Percentiles rank a stretch among this genome's conserved stretches.
Conservation (phyloP, 2,329 filamentous ascomycete genomes). For the Pestalotiopsis sp. region DNA sequence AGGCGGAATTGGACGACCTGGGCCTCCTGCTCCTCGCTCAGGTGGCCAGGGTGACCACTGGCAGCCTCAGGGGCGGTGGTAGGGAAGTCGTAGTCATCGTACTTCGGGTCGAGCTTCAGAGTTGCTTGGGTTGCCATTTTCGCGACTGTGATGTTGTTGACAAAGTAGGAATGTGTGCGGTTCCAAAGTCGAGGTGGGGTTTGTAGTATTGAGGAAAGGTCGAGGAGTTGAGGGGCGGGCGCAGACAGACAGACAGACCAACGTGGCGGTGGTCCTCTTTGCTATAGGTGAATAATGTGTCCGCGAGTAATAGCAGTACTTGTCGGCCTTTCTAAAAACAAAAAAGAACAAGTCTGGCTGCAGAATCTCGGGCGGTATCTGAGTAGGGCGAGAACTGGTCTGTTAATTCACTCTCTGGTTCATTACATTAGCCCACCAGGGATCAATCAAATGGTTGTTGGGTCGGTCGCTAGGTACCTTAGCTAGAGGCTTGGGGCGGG, state of each 20-base stretch:
- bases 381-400: neutral
- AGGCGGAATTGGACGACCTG: constrained; percentile 84
- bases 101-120: constrained; percentile 79
- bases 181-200: constrained; percentile 2
- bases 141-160: constrained; percentile 5
- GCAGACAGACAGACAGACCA: neutral
- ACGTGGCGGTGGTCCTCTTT: neutral
- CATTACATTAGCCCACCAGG: neutral
- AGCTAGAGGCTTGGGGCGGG: neutral
- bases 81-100: constrained; percentile 95
- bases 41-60: constrained; percentile 84
- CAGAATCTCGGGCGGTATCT: no score
- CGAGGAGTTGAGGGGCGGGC: neutral
- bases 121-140: constrained; percentile 22
- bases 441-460: neutral
- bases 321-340: neutral
- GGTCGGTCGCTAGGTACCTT: neutral
- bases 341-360: neutral
- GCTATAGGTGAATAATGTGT: neutral
- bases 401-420: neutral
- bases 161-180: neutral
- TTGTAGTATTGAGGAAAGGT: neutral
- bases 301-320: neutral
- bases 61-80: constrained; percentile 71
- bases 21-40: constrained; percentile 85